Evolutionary conservation across 805 yeast genomes (phyloP), one percentile per base, ranked within the genome.

Genomic region (Candida montana): DNA sequence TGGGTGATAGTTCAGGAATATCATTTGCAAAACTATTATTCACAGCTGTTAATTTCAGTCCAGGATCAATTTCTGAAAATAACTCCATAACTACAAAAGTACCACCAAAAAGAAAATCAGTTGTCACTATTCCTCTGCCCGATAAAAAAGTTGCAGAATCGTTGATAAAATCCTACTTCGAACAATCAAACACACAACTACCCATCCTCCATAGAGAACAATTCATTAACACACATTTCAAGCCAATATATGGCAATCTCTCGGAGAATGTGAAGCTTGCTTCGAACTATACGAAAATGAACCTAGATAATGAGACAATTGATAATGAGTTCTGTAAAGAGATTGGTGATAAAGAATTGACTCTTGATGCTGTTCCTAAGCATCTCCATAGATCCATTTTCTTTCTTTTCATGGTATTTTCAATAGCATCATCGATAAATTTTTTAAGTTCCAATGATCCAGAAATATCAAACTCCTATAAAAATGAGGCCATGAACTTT

Each of bases 191-290:
- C 57, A 69, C 95, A 2, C 96, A 88, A 58, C 60, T 86, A 21
- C 96, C 97, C 0, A 71, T 90, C 4, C 62, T 89, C 36, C 96
- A 90, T 58, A 71, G 96, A 24, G 95, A 87, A 52, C 76, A 74
- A 49, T 89, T 88, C 53, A 60, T 90, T 33, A 65, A 66, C 35
- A 65, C 68, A 21, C 79, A 78, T 54, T 89, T 84, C 57, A 75
- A 77, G 50, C 96, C 96, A 0, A 70, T 89, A 1, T 89, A 89
- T 58, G 96, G 97, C 0, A 62, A 70, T 4, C 64, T 84, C 45
- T 75, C 81, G 12, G 52, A 67, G 0, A 64, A 65, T 24, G 63
- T 77, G 1, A 65, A 80, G 6, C 64, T 86, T 33, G 90, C 86
- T 0, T 75, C 83, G 2, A 69, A 74, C 41, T 68, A 66, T 50